These are phyloP conservation scores for Gleditsia sinensis DNA, from an alignment of 306 rosid species.

Conservation along the genomic window DNA sequence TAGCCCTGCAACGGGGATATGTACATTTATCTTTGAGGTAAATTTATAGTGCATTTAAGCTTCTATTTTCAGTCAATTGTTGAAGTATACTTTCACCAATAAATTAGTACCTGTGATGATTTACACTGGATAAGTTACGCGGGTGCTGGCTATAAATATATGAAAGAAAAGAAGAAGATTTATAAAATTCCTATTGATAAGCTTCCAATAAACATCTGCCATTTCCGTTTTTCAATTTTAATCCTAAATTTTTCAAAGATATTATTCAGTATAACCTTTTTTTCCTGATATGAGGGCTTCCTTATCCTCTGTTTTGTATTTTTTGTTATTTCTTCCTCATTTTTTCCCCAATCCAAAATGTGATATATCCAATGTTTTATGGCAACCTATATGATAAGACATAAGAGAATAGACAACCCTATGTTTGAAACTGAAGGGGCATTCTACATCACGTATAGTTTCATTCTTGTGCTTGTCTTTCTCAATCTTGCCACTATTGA, in stretches of 20 bases:
- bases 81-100: neutral
- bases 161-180: neutral
- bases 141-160: neutral
- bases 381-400: neutral
- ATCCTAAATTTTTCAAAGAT: neutral
- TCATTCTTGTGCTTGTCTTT: neutral
- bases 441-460: neutral
- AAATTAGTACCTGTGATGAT: neutral
- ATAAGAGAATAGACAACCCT: neutral
- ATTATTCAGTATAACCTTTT: neutral
- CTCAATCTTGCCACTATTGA: neutral
- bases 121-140: neutral
- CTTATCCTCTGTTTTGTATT: neutral
- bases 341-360: neutral
- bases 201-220: neutral
- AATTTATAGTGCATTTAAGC: constrained; percentile 19
- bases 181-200: neutral
- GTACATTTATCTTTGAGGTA: constrained; percentile 65
- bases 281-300: neutral
- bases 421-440: constrained; percentile 10
- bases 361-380: neutral
- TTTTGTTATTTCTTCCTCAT: neutral
- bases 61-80: constrained; percentile 17
- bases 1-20: constrained; percentile 67
- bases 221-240: neutral